Evolutionary conservation across 305 asterid species (phyloP), one percentile per base, ranked within the genome.

Genomic region (Withania somnifera): DNA sequence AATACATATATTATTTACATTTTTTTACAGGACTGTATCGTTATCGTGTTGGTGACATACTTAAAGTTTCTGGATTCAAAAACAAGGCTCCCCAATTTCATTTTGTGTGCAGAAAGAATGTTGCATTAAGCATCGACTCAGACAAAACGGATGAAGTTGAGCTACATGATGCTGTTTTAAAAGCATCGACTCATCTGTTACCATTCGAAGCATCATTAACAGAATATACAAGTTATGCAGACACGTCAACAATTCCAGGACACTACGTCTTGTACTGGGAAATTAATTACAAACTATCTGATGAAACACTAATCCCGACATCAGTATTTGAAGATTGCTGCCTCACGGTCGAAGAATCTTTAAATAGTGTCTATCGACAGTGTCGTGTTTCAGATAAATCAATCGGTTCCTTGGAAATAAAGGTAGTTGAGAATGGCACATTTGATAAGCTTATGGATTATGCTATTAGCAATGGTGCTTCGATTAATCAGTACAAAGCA

Each of bases 181-280:
- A 84, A 22, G 83, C 85, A 30, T 42, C 81, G 14, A 22, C 32
- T 1, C 24, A 53, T 38, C 53, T 86, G 47, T 75, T 80, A 73
- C 79, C 84, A 9, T 53, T 15, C 11, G 88, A 82, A 22, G 73
- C 45, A 7, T 32, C 61, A 6, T 58, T 83, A 5, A 56, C 67
- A 4, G 83, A 86, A 45, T 83, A 83, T n/a, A 83, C 83, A 2
- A 77, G 88, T 51, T 67, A 57, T 36, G 84, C 63, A 3, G 84
- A 85, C 47, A 47, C 63, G 14, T 60, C 60, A 10, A 17, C 81
- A 20, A 26, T 73, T 24, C 88, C 88, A 0, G 82, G 84, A 14
- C 86, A 85, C 75, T 85, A 85, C 38, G 80, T 82, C 0, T 47
- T 85, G 36, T 85, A 68, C 54, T 79, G 86, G 86, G 86, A 84